Conservation (phyloP, 495 filamentous ascomycete genomes). For the Hypoxylon cercidicola region DNA sequence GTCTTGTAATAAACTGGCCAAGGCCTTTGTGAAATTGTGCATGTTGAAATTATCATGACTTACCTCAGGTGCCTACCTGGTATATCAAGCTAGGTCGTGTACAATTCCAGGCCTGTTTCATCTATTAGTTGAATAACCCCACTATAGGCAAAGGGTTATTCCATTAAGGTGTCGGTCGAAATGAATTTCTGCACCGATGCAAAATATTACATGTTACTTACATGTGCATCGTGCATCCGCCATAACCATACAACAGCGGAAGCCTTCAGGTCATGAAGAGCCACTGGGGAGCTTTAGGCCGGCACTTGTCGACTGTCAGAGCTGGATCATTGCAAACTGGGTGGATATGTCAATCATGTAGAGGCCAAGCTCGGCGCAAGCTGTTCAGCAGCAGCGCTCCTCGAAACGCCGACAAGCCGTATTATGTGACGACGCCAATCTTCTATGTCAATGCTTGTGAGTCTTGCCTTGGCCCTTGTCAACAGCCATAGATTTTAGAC, state of each 20-base stretch:
- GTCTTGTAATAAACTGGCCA: not conserved
- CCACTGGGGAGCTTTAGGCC: constrained; percentile 20
- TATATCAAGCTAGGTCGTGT: no score
- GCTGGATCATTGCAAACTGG: constrained; percentile 23
- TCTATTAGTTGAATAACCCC: no score
- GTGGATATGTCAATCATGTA: constrained; percentile 44
- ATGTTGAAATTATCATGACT: no score
- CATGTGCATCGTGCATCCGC: no score
- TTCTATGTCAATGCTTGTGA: constrained; percentile 98
- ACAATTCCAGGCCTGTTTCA: no score
- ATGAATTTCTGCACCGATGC: constrained; percentile 15
- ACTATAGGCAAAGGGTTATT: no score
- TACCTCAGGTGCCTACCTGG: no score
- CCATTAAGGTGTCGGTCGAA: constrained; percentile 8
- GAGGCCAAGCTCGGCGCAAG: constrained; percentile 25
- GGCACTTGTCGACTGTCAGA: constrained; percentile 27
- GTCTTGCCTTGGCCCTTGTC: constrained; percentile 20
- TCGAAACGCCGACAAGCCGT: constrained; percentile 71
- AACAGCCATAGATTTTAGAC: not conserved
- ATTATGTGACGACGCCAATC: constrained; percentile 95
- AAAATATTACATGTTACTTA: no score
- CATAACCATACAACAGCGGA: not conserved
- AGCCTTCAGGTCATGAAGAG: constrained; percentile 36
- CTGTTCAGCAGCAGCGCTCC: constrained; percentile 32
- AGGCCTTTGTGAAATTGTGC: not conserved